Evolutionary conservation across 148 eudicot genomes (phyloP).

Genomic region (Cornus suecica): DNA sequence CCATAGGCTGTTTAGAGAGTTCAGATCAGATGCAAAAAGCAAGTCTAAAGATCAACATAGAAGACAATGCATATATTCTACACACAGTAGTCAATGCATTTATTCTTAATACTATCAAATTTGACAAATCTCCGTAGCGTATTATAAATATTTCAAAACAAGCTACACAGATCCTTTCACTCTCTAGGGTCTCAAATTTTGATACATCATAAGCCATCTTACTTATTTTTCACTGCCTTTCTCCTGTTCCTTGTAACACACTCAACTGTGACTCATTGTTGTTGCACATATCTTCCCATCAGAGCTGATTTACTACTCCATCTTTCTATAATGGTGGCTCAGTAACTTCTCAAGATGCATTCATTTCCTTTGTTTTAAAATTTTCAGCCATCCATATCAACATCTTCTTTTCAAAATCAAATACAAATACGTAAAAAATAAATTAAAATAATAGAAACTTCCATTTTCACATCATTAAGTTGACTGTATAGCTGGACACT

Average conservation of each 20-base stretch:
- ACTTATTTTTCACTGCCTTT: neutral
- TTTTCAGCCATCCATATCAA: neutral
- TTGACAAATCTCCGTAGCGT: neutral
- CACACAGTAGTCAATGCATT: neutral
- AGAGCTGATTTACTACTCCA: neutral
- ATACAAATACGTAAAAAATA: no score
- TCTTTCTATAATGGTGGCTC: neutral
- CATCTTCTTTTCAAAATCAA: neutral
- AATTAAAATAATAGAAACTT: neutral
- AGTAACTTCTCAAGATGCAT: neutral
- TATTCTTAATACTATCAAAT: neutral
- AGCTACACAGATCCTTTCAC: neutral
- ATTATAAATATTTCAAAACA: neutral
- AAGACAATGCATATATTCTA: neutral
- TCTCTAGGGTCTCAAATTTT: neutral
- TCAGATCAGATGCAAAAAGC: neutral
- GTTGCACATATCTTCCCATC: neutral
- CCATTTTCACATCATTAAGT: neutral
- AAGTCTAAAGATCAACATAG: neutral
- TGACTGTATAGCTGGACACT: neutral
- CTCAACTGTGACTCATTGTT: neutral
- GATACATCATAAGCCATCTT: neutral
- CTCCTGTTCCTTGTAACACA: neutral
- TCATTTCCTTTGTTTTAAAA: neutral
- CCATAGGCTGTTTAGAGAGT: slow-evolving; percentile 15